Base-by-base conservation (phyloP, 164 flowering plant genomes). In the Santalum album region DNA sequence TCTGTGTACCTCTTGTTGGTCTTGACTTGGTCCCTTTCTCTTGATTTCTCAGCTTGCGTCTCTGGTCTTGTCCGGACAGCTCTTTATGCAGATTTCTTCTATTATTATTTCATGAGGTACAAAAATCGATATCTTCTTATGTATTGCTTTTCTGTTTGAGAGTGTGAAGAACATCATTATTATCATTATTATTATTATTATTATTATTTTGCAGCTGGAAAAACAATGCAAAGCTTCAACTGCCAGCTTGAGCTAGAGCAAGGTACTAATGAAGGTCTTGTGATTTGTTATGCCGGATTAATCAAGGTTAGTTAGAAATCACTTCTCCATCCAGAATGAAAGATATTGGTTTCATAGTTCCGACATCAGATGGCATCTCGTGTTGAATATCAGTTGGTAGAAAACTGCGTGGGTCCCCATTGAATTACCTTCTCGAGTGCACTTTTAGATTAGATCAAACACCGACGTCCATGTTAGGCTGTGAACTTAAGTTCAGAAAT, bases 11-110 rank as follows among this genome's bases (percentile, higher is more conserved):
- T 15, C 16, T 38, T 54, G 16, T 53, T 14, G 17, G 1, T 11
- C 38, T 54, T 53, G 49, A 35, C 24, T 45, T 15, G 15, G 21
- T 25, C n/a, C 18, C 25, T 35, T 22, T 40, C 12, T 55, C 19
- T 23, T 54, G 18, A 18, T 44, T 56, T 71, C 18, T 58, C 78
- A 86, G 95, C 95, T 54, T 76, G 75, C 60, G 17, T 83, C 38
- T 72, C 95, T 25, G 95, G 95, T 42, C 64, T 86, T 59, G 76
- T 83, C 40, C 95, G 83, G 65, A 86, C 95, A 51, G 82, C 82
- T 48, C 80, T 86, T 15, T 85, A 82, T 64, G 89, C 79, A 3
- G 92, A 85, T 70, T 86, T 86, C 68, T 86, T 83, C 68, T 86
- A 86, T 61, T 86, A 83, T 69, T 86, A 86, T 67, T 78, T 76